These are phyloP conservation scores for Aspergillus baeticus DNA, from an alignment of 495 filamentous ascomycete species.

Conservation along the genomic window DNA sequence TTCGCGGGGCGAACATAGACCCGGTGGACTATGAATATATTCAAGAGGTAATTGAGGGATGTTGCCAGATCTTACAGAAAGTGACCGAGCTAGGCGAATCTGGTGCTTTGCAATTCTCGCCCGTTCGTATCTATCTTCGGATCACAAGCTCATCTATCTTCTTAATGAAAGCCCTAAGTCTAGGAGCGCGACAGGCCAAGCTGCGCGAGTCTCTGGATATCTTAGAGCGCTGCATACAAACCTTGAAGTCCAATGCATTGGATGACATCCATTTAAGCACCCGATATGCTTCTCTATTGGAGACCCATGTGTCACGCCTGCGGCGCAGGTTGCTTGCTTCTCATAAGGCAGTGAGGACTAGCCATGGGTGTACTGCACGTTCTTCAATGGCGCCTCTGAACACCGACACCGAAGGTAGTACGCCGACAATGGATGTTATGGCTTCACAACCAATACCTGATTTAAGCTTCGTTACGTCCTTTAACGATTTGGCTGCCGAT, in stretches of 20 bases:
- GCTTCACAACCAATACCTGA: slow-evolving; percentile 33
- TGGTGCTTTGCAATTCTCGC: slow-evolving; percentile 47
- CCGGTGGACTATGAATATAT: slow-evolving; percentile 54
- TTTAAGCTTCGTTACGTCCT: slow-evolving; percentile 32
- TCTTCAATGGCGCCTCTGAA: slow-evolving; percentile 35
- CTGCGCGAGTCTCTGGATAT: slow-evolving; percentile 49
- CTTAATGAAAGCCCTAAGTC: slow-evolving; percentile 52
- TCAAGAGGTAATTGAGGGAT: slow-evolving; percentile 55
- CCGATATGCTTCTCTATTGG: slow-evolving; percentile 50
- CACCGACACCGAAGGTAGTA: slow-evolving; percentile 25
- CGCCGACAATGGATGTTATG: slow-evolving; percentile 20
- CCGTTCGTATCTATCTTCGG: slow-evolving; percentile 52
- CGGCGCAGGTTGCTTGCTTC: slow-evolving; percentile 43
- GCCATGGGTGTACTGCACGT: slow-evolving; percentile 22
- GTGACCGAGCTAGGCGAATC: slow-evolving; percentile 41
- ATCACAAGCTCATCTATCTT: slow-evolving; percentile 54
- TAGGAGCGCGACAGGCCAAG: slow-evolving; percentile 48
- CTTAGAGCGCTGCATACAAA: slow-evolving; percentile 46
- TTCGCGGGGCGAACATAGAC: slow-evolving; percentile 50
- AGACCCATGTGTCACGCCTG: slow-evolving; percentile 46
- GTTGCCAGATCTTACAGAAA: slow-evolving; percentile 50
- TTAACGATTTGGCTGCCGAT: slow-evolving; percentile 42
- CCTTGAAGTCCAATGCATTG: slow-evolving; percentile 47
- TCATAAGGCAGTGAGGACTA: slow-evolving; percentile 27
- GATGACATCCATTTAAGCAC: slow-evolving; percentile 55